phyloP scores from a whole-genome alignment of 257 asterid species.

The Primulina tabacum region DNA sequence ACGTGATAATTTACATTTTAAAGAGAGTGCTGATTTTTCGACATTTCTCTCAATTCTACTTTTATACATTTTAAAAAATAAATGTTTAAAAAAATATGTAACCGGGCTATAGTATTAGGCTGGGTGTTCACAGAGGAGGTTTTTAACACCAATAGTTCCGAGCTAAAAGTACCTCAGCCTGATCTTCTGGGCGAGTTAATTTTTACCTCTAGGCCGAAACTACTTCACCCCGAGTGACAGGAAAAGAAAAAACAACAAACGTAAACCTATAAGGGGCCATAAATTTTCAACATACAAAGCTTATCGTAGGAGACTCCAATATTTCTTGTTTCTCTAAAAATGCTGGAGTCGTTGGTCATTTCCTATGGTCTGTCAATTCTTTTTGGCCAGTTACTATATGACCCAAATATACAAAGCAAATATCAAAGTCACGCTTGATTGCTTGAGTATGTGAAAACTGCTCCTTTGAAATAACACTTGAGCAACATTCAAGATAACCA shows the following conservation, averaged over 20 bases:
- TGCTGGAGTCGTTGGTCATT: neutral
- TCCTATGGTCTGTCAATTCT: neutral
- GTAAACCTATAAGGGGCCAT: neutral
- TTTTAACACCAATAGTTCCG: neutral
- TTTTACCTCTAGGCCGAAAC: neutral
- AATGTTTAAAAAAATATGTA: neutral
- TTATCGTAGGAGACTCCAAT: neutral
- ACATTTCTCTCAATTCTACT: too few relatives aligned
- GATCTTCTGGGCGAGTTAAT: neutral
- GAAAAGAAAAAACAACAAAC: neutral
- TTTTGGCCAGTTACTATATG: neutral
- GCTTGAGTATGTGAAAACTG: neutral
- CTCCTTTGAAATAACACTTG: neutral
- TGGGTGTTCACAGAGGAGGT: neutral
- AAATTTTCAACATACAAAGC: conserved; percentile 1
- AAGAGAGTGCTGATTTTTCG: neutral
- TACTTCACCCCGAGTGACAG: neutral
- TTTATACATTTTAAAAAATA: neutral
- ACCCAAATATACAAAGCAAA: neutral
- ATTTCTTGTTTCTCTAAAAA: neutral
- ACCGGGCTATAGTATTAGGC: neutral
- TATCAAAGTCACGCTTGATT: neutral
- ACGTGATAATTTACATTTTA: too few relatives aligned
- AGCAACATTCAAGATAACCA: neutral
- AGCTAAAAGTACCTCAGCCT: neutral